phyloP scores from a whole-genome alignment of 2,329 filamentous ascomycete species.

The Trichoderma polysporum region DNA sequence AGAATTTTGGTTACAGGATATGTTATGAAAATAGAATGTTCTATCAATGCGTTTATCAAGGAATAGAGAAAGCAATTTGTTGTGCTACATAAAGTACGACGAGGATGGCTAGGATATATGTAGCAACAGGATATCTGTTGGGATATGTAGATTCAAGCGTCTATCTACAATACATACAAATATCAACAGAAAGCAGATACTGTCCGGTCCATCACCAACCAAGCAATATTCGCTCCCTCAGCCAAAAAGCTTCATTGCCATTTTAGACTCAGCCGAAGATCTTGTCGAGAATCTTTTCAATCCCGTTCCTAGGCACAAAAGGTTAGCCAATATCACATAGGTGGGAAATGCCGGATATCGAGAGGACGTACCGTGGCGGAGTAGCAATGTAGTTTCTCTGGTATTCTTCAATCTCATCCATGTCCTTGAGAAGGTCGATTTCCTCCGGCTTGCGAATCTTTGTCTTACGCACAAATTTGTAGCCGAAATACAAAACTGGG shows the following conservation, averaged over 20 bases:
- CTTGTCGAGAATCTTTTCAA: constrained; percentile 27
- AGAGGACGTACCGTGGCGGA: constrained; percentile 50
- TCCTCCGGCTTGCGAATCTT: constrained; percentile 56
- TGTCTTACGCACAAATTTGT: constrained; percentile 69
- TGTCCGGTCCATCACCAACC: neutral
- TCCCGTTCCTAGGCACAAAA: constrained; percentile 18
- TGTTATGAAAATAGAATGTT: neutral
- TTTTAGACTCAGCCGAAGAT: constrained; percentile 22
- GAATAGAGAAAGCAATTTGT: neutral
- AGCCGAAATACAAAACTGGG: constrained; percentile 66
- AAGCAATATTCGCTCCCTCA: neutral
- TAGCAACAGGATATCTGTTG: too few species aligned
- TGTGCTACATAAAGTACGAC: too few species aligned
- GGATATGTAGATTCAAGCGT: constrained; percentile 16
- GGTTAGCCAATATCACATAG: neutral
- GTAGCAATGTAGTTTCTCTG: constrained; percentile 57
- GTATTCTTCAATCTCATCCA: constrained; percentile 68
- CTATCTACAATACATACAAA: neutral
- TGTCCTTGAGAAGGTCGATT: constrained; percentile 61
- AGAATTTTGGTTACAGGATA: neutral
- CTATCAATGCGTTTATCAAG: too few species aligned
- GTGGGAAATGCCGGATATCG: too few species aligned
- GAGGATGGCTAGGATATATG: too few species aligned
- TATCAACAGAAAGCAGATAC: neutral
- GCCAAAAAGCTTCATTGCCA: neutral